These are phyloP conservation scores for Irpex sp. DNA, from an alignment of 1,284 basidiomycete species.

Conservation along the genomic window DNA sequence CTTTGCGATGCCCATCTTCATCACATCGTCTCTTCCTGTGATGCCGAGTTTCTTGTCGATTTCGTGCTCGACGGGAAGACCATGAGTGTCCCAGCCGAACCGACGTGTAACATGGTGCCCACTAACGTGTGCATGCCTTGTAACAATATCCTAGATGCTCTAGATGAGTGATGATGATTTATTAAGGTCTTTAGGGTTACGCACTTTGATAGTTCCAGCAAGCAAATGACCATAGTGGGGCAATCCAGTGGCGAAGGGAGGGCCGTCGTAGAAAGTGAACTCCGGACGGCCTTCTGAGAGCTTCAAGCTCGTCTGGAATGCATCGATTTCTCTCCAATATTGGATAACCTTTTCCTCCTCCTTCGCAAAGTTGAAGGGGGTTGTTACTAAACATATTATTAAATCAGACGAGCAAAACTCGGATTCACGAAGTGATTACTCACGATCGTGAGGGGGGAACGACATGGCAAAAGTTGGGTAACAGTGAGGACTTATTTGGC, in stretches of 20 bases:
- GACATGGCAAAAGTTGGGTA: conserved; percentile 43
- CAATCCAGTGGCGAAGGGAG: conserved; percentile 95
- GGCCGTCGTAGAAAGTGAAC: conserved; percentile 97
- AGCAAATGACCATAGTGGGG: conserved; percentile 95
- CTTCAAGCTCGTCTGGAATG: conserved; percentile 93
- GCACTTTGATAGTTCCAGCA: conserved; percentile 93
- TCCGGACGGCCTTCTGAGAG: conserved; percentile 87
- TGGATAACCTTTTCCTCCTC: conserved; percentile 92
- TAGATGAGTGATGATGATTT: not conserved
- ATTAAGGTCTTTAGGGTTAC: conserved; percentile 16
- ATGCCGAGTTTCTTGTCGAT: conserved; percentile 98
- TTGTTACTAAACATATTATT: conserved; percentile 45
- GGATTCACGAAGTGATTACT: conserved; percentile 25
- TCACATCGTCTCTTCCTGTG: conserved; percentile 90
- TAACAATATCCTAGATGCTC: conserved; percentile 82
- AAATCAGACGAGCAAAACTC: conserved; percentile 10
- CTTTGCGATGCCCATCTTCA: conserved; percentile 94
- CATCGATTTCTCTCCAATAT: conserved; percentile 97
- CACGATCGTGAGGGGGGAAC: conserved; percentile 71
- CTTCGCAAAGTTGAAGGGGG: conserved; percentile 83
- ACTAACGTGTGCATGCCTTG: conserved; percentile 90
- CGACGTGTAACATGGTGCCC: conserved; percentile 94
- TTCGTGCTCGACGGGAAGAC: conserved; percentile 98
- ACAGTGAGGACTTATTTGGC: not conserved
- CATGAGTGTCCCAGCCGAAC: conserved; percentile 99